These are phyloP conservation scores for Iris macrosiphon DNA, from an alignment of 106 monocot species.

Conservation along the genomic window DNA sequence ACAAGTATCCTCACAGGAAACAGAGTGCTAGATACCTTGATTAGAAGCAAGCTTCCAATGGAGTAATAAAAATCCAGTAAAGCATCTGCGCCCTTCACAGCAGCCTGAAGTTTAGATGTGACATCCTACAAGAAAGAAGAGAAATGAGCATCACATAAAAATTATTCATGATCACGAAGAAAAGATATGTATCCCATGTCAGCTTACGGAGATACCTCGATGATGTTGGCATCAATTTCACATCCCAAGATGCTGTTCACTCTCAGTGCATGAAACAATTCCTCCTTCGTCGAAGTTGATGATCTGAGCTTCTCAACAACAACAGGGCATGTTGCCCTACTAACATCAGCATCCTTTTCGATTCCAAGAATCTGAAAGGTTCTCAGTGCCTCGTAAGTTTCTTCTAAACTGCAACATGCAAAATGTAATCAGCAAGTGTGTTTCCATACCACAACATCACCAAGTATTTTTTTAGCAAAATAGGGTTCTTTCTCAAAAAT, in stretches of 20 bases:
- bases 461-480: too few species aligned
- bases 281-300: constrained; percentile 38
- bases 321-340: constrained; percentile 25
- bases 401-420: constrained; percentile 78
- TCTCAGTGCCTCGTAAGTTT: constrained; percentile 69
- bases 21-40: too few species aligned
- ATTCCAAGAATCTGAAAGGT: constrained; percentile 72
- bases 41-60: constrained; percentile 51
- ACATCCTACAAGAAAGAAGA: constrained; percentile 33
- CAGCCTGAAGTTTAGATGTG: constrained; percentile 43
- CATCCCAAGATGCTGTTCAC: constrained; percentile 57
- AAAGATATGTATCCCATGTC: not conserved
- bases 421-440: too few species aligned
- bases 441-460: too few species aligned
- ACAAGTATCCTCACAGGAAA: too few species aligned
- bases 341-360: constrained; percentile 23
- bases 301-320: constrained; percentile 44
- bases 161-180: too few species aligned
- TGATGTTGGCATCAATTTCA: constrained; percentile 21
- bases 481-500: too few species aligned
- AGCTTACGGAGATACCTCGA: constrained; percentile 32
- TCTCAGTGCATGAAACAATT: constrained; percentile 59
- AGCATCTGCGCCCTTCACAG: constrained; percentile 45
- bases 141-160: not conserved
- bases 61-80: constrained; percentile 60